Conservation (phyloP, 2,329 filamentous ascomycete genomes). For the Microdochium nivale region DNA sequence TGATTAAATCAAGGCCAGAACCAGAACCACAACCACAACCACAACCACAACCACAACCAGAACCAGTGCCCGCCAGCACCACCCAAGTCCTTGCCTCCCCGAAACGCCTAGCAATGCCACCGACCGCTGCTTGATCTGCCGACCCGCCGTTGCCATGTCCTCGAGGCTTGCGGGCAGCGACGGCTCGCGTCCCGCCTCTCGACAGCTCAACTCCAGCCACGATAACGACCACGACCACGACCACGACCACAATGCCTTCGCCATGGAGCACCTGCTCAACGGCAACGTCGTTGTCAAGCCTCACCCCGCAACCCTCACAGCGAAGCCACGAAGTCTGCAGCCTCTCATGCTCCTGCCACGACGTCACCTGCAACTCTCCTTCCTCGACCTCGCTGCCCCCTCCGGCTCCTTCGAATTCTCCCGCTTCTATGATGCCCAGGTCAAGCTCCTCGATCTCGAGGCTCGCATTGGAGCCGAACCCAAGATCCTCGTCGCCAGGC, state of each 20-base stretch:
- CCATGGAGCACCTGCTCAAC: constrained; percentile 44
- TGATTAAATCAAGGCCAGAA: too few species aligned
- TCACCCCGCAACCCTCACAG: constrained; percentile 42
- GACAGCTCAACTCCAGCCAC: constrained; percentile 2
- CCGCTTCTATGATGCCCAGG: constrained; percentile 50
- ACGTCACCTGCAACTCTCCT: constrained; percentile 50
- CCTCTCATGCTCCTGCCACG: constrained; percentile 56
- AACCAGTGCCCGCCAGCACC: background rate
- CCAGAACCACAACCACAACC: too few species aligned
- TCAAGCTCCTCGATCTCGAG: constrained; percentile 56
- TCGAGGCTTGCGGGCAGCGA: background rate
- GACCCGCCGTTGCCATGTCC: background rate
- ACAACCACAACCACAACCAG: too few species aligned
- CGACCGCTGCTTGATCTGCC: background rate
- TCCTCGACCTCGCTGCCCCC: constrained; percentile 46
- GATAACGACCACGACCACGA: constrained; percentile 19
- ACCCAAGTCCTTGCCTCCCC: background rate
- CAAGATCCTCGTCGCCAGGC: constrained; percentile 52
- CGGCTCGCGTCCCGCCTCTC: background rate
- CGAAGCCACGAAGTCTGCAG: constrained; percentile 46
- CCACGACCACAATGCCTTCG: constrained; percentile 26
- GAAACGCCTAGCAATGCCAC: background rate
- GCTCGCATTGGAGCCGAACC: constrained; percentile 45
- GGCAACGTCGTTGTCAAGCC: constrained; percentile 47
- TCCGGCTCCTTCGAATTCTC: constrained; percentile 41